phyloP scores from a whole-genome alignment of 2,329 filamentous ascomycete genomes.

The Ophiocordyceps robertsii region DNA sequence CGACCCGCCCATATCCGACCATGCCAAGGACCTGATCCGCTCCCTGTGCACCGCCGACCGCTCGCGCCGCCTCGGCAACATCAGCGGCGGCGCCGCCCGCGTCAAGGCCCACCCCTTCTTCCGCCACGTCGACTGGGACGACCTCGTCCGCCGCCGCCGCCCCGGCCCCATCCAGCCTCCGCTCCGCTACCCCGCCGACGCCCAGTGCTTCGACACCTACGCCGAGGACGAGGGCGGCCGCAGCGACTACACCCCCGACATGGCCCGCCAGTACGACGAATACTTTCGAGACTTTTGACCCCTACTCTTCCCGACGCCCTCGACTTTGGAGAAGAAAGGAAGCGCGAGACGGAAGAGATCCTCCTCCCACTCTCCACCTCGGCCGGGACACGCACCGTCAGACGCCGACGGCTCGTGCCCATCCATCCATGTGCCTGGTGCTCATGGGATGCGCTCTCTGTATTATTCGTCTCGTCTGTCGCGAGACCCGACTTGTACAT shows the following conservation, averaged over 20 bases:
- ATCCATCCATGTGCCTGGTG: no score
- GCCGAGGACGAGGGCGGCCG: constrained; percentile 58
- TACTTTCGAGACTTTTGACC: constrained; percentile 58
- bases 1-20: constrained; percentile 48
- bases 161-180: constrained; percentile 65
- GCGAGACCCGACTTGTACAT: no score
- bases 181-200: constrained; percentile 57
- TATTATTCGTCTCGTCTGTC: no score
- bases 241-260: constrained; percentile 55
- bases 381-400: no score
- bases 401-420: no score
- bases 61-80: constrained; percentile 64
- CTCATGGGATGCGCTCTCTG: no score
- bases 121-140: constrained; percentile 58
- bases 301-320: no score
- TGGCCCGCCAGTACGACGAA: constrained; percentile 55
- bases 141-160: constrained; percentile 48
- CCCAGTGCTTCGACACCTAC: constrained; percentile 71
- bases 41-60: constrained; percentile 69
- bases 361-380: no score
- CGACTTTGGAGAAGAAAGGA: no score
- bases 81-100: constrained; percentile 55
- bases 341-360: no score
- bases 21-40: constrained; percentile 62
- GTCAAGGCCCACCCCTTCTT: constrained; percentile 74